Evolutionary conservation across 495 filamentous ascomycete genomes (phyloP), one percentile per base, ranked within the genome.

Genomic region (Penicillium arizonense): DNA sequence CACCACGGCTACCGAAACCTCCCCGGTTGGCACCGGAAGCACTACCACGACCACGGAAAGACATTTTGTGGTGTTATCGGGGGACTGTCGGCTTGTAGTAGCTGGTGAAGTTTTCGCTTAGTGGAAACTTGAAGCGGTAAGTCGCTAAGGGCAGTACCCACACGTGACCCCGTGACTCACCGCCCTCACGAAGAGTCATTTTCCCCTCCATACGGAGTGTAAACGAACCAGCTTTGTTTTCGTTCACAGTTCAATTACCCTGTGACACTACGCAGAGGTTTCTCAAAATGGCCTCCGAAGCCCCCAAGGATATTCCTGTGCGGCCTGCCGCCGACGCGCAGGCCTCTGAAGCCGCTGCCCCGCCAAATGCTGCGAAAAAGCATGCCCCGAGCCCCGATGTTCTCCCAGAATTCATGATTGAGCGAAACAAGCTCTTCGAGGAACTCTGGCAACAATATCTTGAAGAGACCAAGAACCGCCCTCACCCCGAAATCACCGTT

Each of bases 391-490:
- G 57, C 43, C 35, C 57, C 53, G 64, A 79, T 35, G 81, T 83
- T n/a, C 77, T 85, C 26, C 87, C 93, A 18, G 79, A 84, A n/a
- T 96, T 88, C 69, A 79, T 97, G 55, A 73, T 89, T 57, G 81
- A 92, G 60, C 87, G 94, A 28, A 87, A 97, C 62, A 76, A 84
- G 24, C 71, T 98, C 6, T 98, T 97, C 73, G 87, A 97, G 55
- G 82, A 86, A 59, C 73, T 97, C 23, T 96, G 91, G 81, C 84
- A 87, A 54, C 78, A 89, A 67, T 82, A 88, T 61, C 84, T 96
- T 46, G 84, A 86, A 14, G 87, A 94, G 43, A 65, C 88, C 46
- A 71, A 78, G 45, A 67, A 62, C 36, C 75, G 67, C 44, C 67
- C 69, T 37, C 73, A 77, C 44, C 61, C 71, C n/a, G 73, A 76